A percentile compares a stretch with the other conserved stretches of the same genome.
phyloP scores from a whole-genome alignment of 2,329 filamentous ascomycete species.

The Trichoderma gracile region DNA sequence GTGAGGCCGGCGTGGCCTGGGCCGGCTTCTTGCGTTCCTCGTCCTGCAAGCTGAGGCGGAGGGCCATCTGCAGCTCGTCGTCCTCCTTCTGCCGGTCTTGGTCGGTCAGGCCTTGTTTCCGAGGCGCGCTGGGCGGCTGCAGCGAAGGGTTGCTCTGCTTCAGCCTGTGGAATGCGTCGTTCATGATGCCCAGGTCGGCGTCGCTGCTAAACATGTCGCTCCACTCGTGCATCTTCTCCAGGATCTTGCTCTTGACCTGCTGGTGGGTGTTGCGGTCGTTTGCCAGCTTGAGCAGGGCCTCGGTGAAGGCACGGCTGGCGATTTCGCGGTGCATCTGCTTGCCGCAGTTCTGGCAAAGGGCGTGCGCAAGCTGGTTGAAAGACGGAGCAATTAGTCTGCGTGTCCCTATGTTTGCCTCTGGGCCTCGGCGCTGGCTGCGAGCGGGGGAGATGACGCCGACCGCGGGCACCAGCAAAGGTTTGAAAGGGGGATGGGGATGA shows the following conservation, averaged over 20 bases:
- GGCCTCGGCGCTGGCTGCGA: not conserved
- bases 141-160: slow-evolving; percentile 84
- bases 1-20: slow-evolving; percentile 36
- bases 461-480: not conserved
- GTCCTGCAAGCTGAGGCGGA: slow-evolving; percentile 90
- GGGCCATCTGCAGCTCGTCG: slow-evolving; percentile 93
- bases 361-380: slow-evolving; percentile 72
- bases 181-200: slow-evolving; percentile 94
- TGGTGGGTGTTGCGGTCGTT: slow-evolving; percentile 94
- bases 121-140: slow-evolving; percentile 87
- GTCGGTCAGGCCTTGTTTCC: slow-evolving; percentile 89
- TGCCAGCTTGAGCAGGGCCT: slow-evolving; percentile 85
- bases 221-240: slow-evolving; percentile 97
- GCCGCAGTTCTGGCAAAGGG: slow-evolving; percentile 89
- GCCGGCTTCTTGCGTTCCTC: slow-evolving; percentile 63
- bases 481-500: too few relatives aligned
- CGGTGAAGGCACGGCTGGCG: slow-evolving; percentile 88
- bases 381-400: not conserved
- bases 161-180: slow-evolving; percentile 85
- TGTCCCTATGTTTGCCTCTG: not conserved
- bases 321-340: slow-evolving; percentile 84
- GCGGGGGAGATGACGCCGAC: slow-evolving; percentile 15
- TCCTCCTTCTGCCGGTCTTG: slow-evolving; percentile 92
- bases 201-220: slow-evolving; percentile 89
- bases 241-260: slow-evolving; percentile 94